Conservation (phyloP, 371 early-diverging fungal genomes). For the Rhizoclosmatium hyalinum region DNA sequence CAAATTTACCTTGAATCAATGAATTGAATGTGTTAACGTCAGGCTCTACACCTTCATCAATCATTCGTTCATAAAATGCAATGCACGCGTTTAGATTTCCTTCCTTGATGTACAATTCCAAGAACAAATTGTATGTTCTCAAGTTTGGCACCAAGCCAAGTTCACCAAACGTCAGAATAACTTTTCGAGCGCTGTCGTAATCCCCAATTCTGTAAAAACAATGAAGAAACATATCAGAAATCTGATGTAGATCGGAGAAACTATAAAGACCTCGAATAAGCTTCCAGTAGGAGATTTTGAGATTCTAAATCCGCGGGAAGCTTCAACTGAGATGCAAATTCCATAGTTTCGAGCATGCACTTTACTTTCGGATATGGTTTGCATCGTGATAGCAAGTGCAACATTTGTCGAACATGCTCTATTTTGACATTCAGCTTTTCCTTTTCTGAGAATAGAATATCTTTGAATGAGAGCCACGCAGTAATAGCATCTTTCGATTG, state of each 20-base stretch:
- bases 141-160: slow-evolving; percentile 34
- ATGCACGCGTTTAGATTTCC: slow-evolving; percentile 33
- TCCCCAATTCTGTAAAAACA: slow-evolving; percentile 8
- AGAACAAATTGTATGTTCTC: slow-evolving; percentile 42
- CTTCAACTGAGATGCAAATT: slow-evolving; percentile 28
- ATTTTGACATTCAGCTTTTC: slow-evolving; percentile 18
- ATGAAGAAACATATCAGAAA: background rate
- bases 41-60: slow-evolving; percentile 37
- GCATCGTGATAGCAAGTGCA: slow-evolving; percentile 23
- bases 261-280: slow-evolving; percentile 21
- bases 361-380: slow-evolving; percentile 30
- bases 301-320: slow-evolving; percentile 20
- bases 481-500: slow-evolving; percentile 18
- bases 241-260: background rate
- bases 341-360: slow-evolving; percentile 22
- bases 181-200: slow-evolving; percentile 6
- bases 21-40: slow-evolving; percentile 36
- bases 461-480: slow-evolving; percentile 41
- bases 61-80: slow-evolving; percentile 41
- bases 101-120: slow-evolving; percentile 29
- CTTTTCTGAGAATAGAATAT: slow-evolving; percentile 35
- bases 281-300: slow-evolving; percentile 34
- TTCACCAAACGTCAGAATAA: background rate
- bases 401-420: slow-evolving; percentile 24
- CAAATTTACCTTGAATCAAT: slow-evolving; percentile 29